phyloP scores from a whole-genome alignment of 1,284 basidiomycete species.

The Tetrapyrgos nigripes region DNA sequence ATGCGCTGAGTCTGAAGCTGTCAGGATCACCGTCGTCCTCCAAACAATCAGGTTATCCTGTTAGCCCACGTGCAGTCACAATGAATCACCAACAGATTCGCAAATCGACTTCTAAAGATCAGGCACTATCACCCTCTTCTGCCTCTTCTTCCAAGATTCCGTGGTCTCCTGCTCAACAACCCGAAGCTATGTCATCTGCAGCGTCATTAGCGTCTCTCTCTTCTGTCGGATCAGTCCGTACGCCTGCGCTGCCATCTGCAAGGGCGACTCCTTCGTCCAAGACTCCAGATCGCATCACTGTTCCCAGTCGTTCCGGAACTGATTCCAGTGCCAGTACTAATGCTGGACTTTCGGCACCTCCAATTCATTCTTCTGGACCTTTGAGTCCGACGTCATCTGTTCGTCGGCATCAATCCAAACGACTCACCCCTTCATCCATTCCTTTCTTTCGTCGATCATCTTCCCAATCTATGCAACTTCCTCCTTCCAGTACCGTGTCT shows the following conservation, averaged over 20 bases:
- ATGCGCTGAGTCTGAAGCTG: conserved; percentile 84
- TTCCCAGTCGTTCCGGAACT: conserved; percentile 69
- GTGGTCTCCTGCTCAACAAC: conserved; percentile 69
- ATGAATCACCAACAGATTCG: conserved; percentile 64
- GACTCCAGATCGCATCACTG: conserved; percentile 62
- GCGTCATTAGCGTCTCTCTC: conserved; percentile 77
- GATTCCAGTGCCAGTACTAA: conserved; percentile 76
- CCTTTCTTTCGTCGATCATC: conserved; percentile 95
- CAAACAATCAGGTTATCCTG: conserved; percentile 57
- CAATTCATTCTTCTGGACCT: conserved; percentile 48
- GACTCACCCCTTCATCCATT: conserved; percentile 92
- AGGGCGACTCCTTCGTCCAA: conserved; percentile 38
- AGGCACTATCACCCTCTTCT: conserved; percentile 49
- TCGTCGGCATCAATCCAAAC: conserved; percentile 71
- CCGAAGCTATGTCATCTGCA: conserved; percentile 76
- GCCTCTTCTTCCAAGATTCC: conserved; percentile 47
- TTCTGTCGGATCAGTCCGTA: conserved; percentile 70
- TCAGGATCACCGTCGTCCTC: conserved; percentile 70
- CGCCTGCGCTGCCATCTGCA: conserved; percentile 34
- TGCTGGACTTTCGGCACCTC: conserved; percentile 55
- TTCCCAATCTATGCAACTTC: conserved; percentile 83
- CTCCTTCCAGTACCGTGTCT: conserved; percentile 44
- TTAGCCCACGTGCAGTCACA: conserved; percentile 69
- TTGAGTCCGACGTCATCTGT: conserved; percentile 73
- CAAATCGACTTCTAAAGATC: conserved; percentile 72